Evolutionary conservation across 140 eudicot genomes (phyloP), one percentile per base, ranked within the genome.

Genomic region (Senecio squalidus): DNA sequence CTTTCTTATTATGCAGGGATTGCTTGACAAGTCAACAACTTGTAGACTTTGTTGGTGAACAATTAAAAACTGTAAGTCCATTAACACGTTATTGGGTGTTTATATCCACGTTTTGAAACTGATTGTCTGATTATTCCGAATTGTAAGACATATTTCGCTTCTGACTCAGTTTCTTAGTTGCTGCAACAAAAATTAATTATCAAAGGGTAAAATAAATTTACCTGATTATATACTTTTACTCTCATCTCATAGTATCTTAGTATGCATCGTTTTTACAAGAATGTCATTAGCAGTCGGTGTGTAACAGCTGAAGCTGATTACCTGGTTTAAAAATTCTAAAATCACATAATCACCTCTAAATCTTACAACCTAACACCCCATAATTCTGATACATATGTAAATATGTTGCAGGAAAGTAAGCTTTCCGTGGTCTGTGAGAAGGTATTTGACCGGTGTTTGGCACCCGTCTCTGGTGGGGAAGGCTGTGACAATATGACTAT

Each of bases 401-500:
- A 15, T 20, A 33, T 66, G 22, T n/a, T 75, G 79, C 77, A 93
- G 99, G 96, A 93, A 63, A 73, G 60, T n/a, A 88, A 78, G 61
- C 85, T 93, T 22, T 88, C 99, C 1, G 75, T 58, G 13, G 81
- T 93, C 8, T 84, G 96, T 50, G 96, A 84, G 72, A 87, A 58
- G 62, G 87, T 78, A 22, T 70, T 93, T n/a, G 96, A 93, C 66
- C 59, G 71, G 60, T 84, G 95, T 53, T 57, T 89, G 78, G 95
- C 97, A 39, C 97, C 97, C 11, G 40, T 83, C 6, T 76, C 89
- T 20, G 93, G 93, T 44, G 86, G 85, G 14, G 93, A 82, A 63
- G 96, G 96, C 28, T 88, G 96, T 43, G 98, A 91, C 56, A 91
- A 86, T 67, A 91, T 91, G 98, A 91, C 98, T 46, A 91, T 91